A percentile compares a stretch with the other conserved stretches of the same genome.
Conservation (phyloP, 495 filamentous ascomycete species). For the Chaetomium fimeti region DNA sequence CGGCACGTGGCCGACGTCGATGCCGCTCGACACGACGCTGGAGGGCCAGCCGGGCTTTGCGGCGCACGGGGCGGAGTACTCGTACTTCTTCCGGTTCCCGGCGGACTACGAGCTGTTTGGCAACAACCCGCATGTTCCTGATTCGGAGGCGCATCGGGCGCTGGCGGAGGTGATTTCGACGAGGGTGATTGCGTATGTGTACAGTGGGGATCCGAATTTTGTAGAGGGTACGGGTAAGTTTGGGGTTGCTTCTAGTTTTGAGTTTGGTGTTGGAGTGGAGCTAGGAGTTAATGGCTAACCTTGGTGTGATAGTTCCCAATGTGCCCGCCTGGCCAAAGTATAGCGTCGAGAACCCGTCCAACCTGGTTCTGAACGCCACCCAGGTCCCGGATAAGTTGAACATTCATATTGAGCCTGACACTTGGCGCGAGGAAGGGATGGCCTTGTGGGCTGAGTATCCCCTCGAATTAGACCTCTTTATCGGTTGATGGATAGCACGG, state of each 20-base stretch:
- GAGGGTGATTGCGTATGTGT: background rate
- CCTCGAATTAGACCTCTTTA: background rate
- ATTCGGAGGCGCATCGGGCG: background rate
- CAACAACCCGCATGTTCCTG: background rate
- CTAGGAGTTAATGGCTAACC: background rate
- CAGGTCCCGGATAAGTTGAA: background rate
- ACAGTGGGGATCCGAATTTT: background rate
- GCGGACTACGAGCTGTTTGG: background rate
- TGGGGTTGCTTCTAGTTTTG: background rate
- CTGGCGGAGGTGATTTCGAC: background rate
- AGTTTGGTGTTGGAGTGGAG: background rate
- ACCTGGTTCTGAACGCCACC: background rate
- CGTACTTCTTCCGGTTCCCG: background rate
- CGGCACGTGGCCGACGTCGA: background rate
- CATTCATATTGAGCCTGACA: background rate
- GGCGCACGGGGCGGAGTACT: background rate
- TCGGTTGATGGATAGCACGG: background rate
- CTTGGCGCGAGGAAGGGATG: constrained; percentile 5
- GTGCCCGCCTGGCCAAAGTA: background rate
- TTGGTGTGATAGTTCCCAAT: background rate
- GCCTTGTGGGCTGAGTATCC: background rate
- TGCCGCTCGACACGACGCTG: background rate
- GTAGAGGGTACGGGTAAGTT: background rate
- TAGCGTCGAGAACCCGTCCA: background rate
- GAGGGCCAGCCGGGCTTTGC: background rate